Percentiles rank a stretch among this genome's conserved stretches.
Evolutionary conservation across 805 yeast species (phyloP).

Genomic region (Sugiyamaella marilandica): DNA sequence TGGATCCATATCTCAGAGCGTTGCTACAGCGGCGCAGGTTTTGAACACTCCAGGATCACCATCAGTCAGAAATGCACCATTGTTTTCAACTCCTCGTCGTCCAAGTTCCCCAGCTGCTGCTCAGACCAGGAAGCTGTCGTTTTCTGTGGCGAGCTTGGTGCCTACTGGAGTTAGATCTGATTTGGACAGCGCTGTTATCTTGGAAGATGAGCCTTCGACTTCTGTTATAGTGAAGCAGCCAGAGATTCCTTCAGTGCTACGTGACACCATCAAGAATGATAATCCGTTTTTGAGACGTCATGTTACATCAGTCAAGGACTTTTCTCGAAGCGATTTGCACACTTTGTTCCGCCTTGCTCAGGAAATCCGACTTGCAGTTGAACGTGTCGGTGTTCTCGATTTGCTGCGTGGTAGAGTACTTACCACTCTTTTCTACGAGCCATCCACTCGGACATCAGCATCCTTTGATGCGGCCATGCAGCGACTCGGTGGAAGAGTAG

Average conservation of each 20-base stretch:
- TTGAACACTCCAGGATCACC: constrained; percentile 13
- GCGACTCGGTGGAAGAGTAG: constrained; percentile 96
- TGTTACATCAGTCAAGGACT: constrained; percentile 81
- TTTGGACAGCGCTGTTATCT: constrained; percentile 9
- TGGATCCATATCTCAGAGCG: constrained; percentile 30
- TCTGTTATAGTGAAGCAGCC: constrained; percentile 9
- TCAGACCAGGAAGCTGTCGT: constrained; percentile 14
- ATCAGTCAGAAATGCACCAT: neutral
- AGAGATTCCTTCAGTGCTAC: constrained; percentile 60
- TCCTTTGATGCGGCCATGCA: constrained; percentile 99
- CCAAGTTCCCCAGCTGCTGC: constrained; percentile 1
- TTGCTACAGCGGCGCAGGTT: neutral
- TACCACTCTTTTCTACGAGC: constrained; percentile 96
- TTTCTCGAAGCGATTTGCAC: constrained; percentile 84
- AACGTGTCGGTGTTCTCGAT: constrained; percentile 92
- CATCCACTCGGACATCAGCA: constrained; percentile 94
- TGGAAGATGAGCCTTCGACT: constrained; percentile 10
- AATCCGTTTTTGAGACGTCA: constrained; percentile 90
- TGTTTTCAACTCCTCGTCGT: constrained; percentile 6
- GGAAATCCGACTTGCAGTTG: constrained; percentile 95
- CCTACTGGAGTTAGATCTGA: constrained; percentile 23
- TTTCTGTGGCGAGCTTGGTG: constrained; percentile 25
- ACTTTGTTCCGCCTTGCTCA: constrained; percentile 94
- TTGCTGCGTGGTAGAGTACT: constrained; percentile 83
- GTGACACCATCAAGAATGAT: constrained; percentile 65